These are phyloP conservation scores for Rhodotorula glutinis DNA, from an alignment of 1,284 basidiomycete species.

Conservation along the genomic window DNA sequence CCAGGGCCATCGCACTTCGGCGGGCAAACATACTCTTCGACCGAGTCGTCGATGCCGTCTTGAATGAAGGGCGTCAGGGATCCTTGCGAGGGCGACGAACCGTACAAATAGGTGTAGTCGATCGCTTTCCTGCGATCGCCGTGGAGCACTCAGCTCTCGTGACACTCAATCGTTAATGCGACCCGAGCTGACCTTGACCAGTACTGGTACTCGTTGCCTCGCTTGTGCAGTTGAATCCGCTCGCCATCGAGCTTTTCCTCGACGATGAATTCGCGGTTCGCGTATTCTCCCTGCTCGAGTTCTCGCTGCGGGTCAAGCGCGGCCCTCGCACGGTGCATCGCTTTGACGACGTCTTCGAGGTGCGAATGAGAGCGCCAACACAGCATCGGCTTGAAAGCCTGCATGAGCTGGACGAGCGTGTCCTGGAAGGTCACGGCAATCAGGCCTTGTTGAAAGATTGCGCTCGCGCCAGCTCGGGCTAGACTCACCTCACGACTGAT, in stretches of 20 bases:
- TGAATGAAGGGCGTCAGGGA: conserved; percentile 82
- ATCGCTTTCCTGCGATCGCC: conserved; percentile 73
- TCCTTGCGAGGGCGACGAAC: conserved; percentile 57
- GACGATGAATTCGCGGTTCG: conserved; percentile 68
- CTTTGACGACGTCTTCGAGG: conserved; percentile 74
- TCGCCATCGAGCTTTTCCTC: conserved; percentile 97
- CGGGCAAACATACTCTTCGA: conserved; percentile 65
- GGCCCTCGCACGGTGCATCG: conserved; percentile 57
- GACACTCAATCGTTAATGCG: background rate
- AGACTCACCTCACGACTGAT: conserved; percentile 47
- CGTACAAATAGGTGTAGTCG: conserved; percentile 89
- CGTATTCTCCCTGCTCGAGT: conserved; percentile 5
- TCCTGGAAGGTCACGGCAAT: conserved; percentile 55
- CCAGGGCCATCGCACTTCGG: background rate
- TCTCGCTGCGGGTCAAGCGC: conserved; percentile 55
- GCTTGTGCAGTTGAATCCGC: conserved; percentile 87
- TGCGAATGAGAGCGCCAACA: conserved; percentile 70
- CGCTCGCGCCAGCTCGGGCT: too few relatives aligned
- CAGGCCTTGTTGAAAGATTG: background rate
- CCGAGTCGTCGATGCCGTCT: conserved; percentile 64
- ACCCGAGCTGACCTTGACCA: conserved; percentile 65
- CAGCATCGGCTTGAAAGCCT: conserved; percentile 85
- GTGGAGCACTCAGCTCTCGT: background rate
- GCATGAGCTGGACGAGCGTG: conserved; percentile 72
- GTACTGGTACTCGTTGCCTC: conserved; percentile 82